These are phyloP conservation scores for Stephania yunnanensis DNA, from an alignment of 164 flowering plant species.

Conservation along the genomic window DNA sequence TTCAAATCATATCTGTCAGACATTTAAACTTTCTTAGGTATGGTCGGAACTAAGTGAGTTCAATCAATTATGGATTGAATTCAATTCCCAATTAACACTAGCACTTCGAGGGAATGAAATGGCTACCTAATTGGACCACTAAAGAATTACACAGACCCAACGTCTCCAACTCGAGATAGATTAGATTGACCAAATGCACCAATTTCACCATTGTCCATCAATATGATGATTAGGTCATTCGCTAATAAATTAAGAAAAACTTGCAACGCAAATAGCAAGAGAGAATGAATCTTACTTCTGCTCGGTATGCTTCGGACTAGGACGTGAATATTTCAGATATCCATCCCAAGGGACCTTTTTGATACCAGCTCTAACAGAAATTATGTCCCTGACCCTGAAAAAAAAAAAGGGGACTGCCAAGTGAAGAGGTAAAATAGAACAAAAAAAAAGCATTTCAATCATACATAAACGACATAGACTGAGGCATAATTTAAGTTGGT, in stretches of 20 bases:
- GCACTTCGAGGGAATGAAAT: too few species aligned
- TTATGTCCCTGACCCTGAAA: conserved; percentile 83
- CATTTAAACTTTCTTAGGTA: too few species aligned
- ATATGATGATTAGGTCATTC: not conserved
- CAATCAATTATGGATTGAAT: too few species aligned
- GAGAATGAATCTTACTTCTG: conserved; percentile 44
- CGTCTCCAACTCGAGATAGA: too few species aligned
- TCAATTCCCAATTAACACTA: too few species aligned
- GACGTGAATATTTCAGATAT: conserved; percentile 86
- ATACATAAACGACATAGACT: not conserved
- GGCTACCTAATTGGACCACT: too few species aligned
- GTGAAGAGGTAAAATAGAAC: not conserved
- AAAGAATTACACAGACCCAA: too few species aligned
- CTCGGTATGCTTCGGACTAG: conserved; percentile 84
- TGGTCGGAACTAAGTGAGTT: too few species aligned
- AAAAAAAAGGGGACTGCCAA: not conserved
- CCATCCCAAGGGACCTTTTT: conserved; percentile 99
- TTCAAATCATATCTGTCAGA: too few species aligned
- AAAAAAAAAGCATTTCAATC: not conserved
- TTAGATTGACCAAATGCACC: too few species aligned
- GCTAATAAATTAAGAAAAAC: not conserved
- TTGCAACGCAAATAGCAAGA: not conserved
- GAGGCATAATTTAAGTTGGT: not conserved
- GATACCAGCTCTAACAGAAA: conserved; percentile 86
- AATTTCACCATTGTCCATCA: too few species aligned